Percentiles rank a stretch among this genome's conserved stretches.
Conservation (phyloP, 495 filamentous ascomycete species). For the Aspergillus avenaceus region DNA sequence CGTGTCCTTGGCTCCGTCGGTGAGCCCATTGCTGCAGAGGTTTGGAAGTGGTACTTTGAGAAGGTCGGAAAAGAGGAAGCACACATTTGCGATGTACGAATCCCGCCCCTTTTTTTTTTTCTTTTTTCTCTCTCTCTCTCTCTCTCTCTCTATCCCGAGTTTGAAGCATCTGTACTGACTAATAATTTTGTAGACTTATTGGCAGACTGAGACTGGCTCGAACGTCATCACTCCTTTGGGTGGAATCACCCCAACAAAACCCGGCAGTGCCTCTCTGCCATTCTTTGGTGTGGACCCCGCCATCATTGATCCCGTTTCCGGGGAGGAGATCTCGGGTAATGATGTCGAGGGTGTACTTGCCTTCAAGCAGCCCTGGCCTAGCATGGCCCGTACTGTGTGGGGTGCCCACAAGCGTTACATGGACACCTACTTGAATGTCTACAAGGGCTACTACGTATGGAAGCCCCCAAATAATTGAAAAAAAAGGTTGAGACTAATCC, state of each 20-base stretch:
- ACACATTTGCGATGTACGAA: conserved; percentile 89
- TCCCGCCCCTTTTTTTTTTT: conserved; percentile 3
- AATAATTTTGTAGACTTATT: conserved; percentile 74
- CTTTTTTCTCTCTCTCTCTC: not conserved
- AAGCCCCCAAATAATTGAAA: not conserved
- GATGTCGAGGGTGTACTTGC: conserved; percentile 97
- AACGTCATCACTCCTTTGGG: conserved; percentile 68
- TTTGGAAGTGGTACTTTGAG: conserved; percentile 99
- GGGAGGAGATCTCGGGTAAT: conserved; percentile 90
- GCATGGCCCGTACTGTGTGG: conserved; percentile 98
- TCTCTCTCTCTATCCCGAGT: too few species aligned
- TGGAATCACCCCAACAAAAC: conserved; percentile 54
- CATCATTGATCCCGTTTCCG: conserved; percentile 95
- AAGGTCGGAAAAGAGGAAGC: conserved; percentile 90
- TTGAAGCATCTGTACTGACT: not conserved
- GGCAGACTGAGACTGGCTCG: conserved; percentile 99
- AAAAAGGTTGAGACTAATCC: conserved; percentile 6
- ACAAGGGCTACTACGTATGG: conserved; percentile 96
- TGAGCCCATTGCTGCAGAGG: conserved; percentile 96
- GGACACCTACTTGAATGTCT: conserved; percentile 97
- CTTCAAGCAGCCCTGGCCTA: conserved; percentile 98
- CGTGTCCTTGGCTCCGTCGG: conserved; percentile 94
- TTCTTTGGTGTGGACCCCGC: conserved; percentile 99
- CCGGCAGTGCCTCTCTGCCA: conserved; percentile 52
- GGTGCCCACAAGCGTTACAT: conserved; percentile 97